These are phyloP conservation scores for Magnaporthiopsis incrustans DNA, from an alignment of 2,329 filamentous ascomycete genomes.

Conservation along the genomic window DNA sequence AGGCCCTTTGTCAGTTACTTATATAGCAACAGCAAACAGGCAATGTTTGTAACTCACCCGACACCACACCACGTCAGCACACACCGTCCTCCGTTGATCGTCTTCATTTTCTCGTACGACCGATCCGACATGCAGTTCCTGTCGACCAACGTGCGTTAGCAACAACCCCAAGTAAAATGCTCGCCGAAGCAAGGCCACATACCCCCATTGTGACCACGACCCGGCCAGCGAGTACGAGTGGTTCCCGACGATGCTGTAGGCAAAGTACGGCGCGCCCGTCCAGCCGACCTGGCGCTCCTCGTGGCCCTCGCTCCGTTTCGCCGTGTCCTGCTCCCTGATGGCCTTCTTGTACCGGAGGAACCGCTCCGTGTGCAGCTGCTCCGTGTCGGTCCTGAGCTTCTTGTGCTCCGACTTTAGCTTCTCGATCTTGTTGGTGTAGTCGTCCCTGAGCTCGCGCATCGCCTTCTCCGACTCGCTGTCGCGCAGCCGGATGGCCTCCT, in stretches of 20 bases:
- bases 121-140: not conserved
- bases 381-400: constrained; percentile 1
- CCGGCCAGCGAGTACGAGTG: not conserved
- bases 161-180: not conserved
- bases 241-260: not conserved
- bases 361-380: constrained; percentile 5
- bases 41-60: not conserved
- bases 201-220: not conserved
- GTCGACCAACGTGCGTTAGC: not conserved
- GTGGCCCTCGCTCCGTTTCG: not conserved
- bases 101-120: not conserved
- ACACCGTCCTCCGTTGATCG: not conserved
- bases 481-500: constrained; percentile 5
- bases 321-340: not conserved
- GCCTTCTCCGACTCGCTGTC: constrained; percentile 6
- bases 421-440: constrained; percentile 3
- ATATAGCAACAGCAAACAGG: not conserved
- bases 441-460: not conserved
- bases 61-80: not conserved
- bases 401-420: constrained; percentile 4
- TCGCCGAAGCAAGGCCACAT: not conserved
- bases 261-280: not conserved
- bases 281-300: not conserved
- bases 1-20: not conserved
- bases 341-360: not conserved